phyloP scores from a whole-genome alignment of 108 stramenopile genomes.

The Nitzschia sp. region DNA sequence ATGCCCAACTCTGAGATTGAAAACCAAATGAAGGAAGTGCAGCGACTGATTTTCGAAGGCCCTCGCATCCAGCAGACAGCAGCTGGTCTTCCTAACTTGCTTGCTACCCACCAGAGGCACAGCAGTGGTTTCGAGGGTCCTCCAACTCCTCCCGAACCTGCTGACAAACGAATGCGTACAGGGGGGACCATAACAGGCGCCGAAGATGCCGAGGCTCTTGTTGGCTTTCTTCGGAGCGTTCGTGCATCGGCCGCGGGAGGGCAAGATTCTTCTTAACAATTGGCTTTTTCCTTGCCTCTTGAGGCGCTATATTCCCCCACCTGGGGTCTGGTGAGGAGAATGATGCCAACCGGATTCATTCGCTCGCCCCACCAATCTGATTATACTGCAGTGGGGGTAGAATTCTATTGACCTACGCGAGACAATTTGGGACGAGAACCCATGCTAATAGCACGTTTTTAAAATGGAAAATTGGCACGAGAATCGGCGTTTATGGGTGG shows the following conservation, averaged over 20 bases:
- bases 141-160: constrained; percentile 22
- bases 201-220: constrained; percentile 78
- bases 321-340: too few relatives aligned
- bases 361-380: too few relatives aligned
- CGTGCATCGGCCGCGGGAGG: constrained; percentile 44
- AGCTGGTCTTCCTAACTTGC: constrained; percentile 40
- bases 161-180: constrained; percentile 50
- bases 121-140: background rate
- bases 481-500: background rate
- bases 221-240: constrained; percentile 72
- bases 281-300: background rate
- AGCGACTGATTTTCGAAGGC: constrained; percentile 67
- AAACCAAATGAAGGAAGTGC: constrained; percentile 72
- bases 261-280: constrained; percentile 21
- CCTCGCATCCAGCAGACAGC: constrained; percentile 57
- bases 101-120: constrained; percentile 7
- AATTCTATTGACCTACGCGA: too few relatives aligned
- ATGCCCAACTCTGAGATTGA: constrained; percentile 30
- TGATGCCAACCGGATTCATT: too few relatives aligned
- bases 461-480: background rate
- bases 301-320: too few relatives aligned
- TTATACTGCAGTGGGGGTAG: too few relatives aligned
- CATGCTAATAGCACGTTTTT: background rate
- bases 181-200: constrained; percentile 18
- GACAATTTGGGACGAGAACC: background rate